Percentiles rank a stretch among this genome's conserved stretches.
Evolutionary conservation across 2,329 filamentous ascomycete genomes (phyloP).

Genomic region (Penicillium olsonii): DNA sequence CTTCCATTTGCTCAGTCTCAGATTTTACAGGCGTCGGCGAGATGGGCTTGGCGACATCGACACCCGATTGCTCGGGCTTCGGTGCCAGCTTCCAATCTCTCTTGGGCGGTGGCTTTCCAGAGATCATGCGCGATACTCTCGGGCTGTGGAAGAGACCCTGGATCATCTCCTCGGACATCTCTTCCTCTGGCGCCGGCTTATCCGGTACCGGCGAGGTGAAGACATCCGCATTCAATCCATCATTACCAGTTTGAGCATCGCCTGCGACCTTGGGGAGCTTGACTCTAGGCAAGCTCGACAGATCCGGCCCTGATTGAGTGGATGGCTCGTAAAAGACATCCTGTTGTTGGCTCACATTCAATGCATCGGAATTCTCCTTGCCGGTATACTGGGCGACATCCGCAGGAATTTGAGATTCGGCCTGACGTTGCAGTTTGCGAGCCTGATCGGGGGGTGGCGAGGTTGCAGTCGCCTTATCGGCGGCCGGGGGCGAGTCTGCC

Average conservation of each 20-base stretch:
- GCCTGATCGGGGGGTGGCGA: slow-evolving; percentile 45
- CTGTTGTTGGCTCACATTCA: slow-evolving; percentile 55
- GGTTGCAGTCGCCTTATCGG: slow-evolving; percentile 21
- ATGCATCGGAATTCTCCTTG: slow-evolving; percentile 27
- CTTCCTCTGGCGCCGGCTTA: slow-evolving; percentile 36
- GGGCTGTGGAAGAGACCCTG: slow-evolving; percentile 64
- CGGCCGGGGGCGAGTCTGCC: slow-evolving; percentile 31
- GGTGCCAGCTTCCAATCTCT: slow-evolving; percentile 16
- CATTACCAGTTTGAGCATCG: slow-evolving; percentile 46
- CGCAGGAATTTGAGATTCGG: slow-evolving; percentile 56
- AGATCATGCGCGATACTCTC: slow-evolving; percentile 58
- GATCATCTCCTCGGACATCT: slow-evolving; percentile 60
- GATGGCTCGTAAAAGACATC: slow-evolving; percentile 61
- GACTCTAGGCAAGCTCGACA: slow-evolving; percentile 56
- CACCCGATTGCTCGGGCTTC: slow-evolving; percentile 1
- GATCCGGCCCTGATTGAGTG: slow-evolving; percentile 46
- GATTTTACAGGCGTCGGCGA: slow-evolving; percentile 3
- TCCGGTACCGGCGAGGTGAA: slow-evolving; percentile 47
- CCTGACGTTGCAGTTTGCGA: slow-evolving; percentile 49
- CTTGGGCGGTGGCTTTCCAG: slow-evolving; percentile 41
- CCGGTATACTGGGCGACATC: slow-evolving; percentile 47
- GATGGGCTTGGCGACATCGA: not conserved
- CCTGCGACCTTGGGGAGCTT: slow-evolving; percentile 58
- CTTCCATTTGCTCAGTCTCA: slow-evolving; percentile 44
- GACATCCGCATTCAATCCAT: slow-evolving; percentile 57